Percentiles rank a stretch among this genome's conserved stretches.
These are phyloP conservation scores for Rhizomucor miehei DNA, from an alignment of 371 early-diverging fungal genomes.

Conservation along the genomic window DNA sequence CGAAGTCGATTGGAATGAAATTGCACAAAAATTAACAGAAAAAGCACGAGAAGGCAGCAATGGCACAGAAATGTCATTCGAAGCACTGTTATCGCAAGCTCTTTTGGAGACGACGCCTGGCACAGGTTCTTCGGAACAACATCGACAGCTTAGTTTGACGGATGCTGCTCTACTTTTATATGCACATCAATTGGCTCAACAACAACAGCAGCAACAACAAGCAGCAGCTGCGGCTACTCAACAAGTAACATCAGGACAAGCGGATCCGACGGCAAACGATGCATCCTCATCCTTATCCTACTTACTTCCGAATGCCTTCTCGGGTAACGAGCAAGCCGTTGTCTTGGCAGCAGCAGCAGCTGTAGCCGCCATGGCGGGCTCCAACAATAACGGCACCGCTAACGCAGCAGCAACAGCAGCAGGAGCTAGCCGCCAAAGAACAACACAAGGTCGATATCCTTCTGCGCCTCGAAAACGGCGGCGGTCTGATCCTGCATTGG, in stretches of 20 bases:
- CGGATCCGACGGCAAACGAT: background rate
- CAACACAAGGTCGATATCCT: conserved; percentile 6
- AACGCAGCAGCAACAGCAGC: background rate
- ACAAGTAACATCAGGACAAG: background rate
- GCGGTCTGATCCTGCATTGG: conserved; percentile 23
- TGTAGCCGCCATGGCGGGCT: conserved; percentile 6
- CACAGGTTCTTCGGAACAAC: background rate
- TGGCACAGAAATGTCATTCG: conserved; percentile 23
- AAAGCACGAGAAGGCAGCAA: conserved; percentile 30
- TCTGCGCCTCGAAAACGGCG: conserved; percentile 19
- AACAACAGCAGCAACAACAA: conserved; percentile 10
- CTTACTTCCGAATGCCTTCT: background rate
- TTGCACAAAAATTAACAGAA: conserved; percentile 39
- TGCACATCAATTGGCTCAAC: background rate
- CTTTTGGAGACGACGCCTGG: conserved; percentile 7
- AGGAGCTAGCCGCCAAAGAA: background rate
- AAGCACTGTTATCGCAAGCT: conserved; percentile 35
- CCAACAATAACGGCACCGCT: background rate
- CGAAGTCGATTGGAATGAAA: conserved; percentile 18
- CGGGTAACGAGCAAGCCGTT: background rate
- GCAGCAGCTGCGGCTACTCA: background rate
- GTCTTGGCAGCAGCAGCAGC: conserved; percentile 6
- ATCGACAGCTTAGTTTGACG: background rate
- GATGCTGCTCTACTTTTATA: conserved; percentile 5
- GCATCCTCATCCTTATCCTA: background rate